Base-by-base conservation (phyloP, 2,329 filamentous ascomycete genomes). In the Beauveria brongniartii region DNA sequence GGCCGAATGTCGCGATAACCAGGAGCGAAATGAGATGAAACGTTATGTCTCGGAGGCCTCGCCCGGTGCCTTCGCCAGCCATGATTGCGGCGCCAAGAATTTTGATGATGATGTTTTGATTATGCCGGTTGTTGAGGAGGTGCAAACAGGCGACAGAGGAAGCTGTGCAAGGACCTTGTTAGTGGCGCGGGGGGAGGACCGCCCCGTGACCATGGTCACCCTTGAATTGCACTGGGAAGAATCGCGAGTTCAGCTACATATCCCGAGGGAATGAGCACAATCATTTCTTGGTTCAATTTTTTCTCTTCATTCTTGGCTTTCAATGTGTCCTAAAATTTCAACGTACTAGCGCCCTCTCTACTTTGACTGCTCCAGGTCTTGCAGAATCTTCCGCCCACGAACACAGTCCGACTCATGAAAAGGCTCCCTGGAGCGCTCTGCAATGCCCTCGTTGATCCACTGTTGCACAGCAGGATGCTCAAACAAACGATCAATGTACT, bases 11-110 rank as follows among this genome's bases (percentile, higher is more conserved):
- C 48, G 90, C 85, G 62, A 92, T 80, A 63, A 86, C 76, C 60
- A 97, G 82, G 52, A 94, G 77, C 69, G 91, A 84, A 69, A 94
- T 71, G 67, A 97, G 84, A 74, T 91, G 96, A 5, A 84, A 79
- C 41, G 91, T 94, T 60, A 92, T 78, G 67, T 80, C 75, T 64
- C 71, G 72, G 58, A 77, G 64, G 61, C 70, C 71, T 61, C 72
- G 69, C 24, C 44, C 43, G 16, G 24, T 53, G 43, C 30, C 48
- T 52, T 44, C 20, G 51, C 56, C 61, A 20, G 60, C 28, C 55
- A 62, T 54, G 7, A n/a, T 56, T 37, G 30, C 30, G 28, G 6
- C 22, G 14, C n/a, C 7, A 14, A 8, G n/a, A 12, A 30, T 22
- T 14, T 44, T 14, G 41, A 55, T 55, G 14, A 34, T 40, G 44